Evolutionary conservation across 805 yeast species (phyloP).

Genomic region (Wickerhamiella nectarea): DNA sequence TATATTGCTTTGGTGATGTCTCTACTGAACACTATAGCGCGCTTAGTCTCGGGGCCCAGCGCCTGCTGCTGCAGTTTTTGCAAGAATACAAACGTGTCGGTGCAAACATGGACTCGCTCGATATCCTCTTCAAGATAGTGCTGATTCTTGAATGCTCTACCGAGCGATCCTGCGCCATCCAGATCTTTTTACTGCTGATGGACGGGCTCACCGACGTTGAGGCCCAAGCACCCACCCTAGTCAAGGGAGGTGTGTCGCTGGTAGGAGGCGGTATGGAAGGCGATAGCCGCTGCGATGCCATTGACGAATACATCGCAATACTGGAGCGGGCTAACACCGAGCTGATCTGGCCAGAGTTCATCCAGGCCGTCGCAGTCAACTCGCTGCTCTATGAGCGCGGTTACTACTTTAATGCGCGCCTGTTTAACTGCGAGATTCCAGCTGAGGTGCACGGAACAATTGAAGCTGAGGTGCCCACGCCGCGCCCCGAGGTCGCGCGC

Average conservation of each 20-base stretch:
- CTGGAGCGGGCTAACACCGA: conserved; percentile 23
- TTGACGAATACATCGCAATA: conserved; percentile 17
- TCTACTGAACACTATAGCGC: conserved; percentile 5
- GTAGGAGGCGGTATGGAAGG: conserved; percentile 9
- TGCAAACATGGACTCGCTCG: not conserved
- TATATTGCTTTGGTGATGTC: conserved; percentile 24
- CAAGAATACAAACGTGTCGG: not conserved
- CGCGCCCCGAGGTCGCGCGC: conserved; percentile 38
- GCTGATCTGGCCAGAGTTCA: conserved; percentile 25
- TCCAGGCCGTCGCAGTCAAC: conserved; percentile 40
- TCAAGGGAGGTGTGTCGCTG: conserved; percentile 11
- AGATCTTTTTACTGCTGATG: conserved; percentile 10
- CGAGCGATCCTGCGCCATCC: conserved; percentile 5
- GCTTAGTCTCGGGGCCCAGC: conserved; percentile 12
- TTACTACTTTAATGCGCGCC: conserved; percentile 21
- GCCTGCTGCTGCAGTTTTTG: conserved; percentile 1
- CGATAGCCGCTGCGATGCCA: conserved; percentile 4
- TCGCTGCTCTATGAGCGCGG: conserved; percentile 44
- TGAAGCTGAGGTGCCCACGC: conserved; percentile 31
- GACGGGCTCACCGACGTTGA: not conserved
- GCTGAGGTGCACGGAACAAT: conserved; percentile 49
- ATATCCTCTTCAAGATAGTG: conserved; percentile 2
- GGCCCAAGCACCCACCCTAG: not conserved
- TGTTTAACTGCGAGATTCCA: conserved; percentile 19
- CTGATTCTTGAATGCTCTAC: not conserved